phyloP scores from a whole-genome alignment of 805 yeast species.

The Sugiyamaella americana region DNA sequence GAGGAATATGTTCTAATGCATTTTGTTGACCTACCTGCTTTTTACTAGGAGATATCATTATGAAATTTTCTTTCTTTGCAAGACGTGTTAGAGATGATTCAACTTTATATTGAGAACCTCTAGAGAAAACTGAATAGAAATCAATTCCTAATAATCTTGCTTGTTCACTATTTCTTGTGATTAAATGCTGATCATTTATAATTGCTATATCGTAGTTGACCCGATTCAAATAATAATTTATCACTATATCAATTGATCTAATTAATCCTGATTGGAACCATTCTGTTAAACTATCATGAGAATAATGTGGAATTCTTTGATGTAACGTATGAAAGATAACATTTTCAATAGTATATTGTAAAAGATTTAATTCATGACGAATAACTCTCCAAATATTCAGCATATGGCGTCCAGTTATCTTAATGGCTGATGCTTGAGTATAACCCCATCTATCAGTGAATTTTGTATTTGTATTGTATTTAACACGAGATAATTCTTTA shows the following conservation, averaged over 20 bases:
- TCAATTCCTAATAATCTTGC: conserved; percentile 86
- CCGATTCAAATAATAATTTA: conserved; percentile 44
- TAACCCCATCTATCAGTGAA: conserved; percentile 65
- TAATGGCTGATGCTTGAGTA: conserved; percentile 65
- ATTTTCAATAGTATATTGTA: conserved; percentile 71
- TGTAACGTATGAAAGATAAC: conserved; percentile 64
- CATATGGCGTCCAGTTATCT: conserved; percentile 73
- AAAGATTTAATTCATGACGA: conserved; percentile 54
- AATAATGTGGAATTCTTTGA: conserved; percentile 58
- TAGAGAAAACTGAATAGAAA: conserved; percentile 73
- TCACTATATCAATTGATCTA: conserved; percentile 27
- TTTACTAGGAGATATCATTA: conserved; percentile 74
- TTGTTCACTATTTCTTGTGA: conserved; percentile 70
- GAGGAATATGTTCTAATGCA: conserved; percentile 80
- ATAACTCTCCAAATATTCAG: conserved; percentile 80
- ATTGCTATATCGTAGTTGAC: conserved; percentile 42
- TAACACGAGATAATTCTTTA: conserved; percentile 57
- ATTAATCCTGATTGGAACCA: conserved; percentile 30
- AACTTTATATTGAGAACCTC: conserved; percentile 94
- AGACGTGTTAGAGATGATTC: conserved; percentile 76
- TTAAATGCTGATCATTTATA: conserved; percentile 55
- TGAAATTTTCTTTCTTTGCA: conserved; percentile 66
- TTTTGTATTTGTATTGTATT: conserved; percentile 29
- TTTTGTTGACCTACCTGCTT: conserved; percentile 76
- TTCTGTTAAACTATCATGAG: conserved; percentile 42